Base-by-base conservation (phyloP, 169 alveolate genomes). In the Plasmodium reichenowi region DNA sequence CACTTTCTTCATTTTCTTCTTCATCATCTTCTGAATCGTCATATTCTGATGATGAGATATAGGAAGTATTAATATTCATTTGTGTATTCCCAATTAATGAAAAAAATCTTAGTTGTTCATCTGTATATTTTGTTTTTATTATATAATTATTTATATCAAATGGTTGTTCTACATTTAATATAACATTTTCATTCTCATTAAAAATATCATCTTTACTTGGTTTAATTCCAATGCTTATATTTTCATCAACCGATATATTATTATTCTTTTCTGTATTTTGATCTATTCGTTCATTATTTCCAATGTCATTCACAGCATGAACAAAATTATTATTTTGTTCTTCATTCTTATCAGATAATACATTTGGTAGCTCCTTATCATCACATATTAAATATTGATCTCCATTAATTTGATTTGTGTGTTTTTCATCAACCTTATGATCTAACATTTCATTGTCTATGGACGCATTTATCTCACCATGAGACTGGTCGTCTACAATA, bases 1-100 rank as follows among this genome's bases (percentile, higher is more conserved):
- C 89, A 78, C 76, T 78, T 52, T 78, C 89, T 38, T 78, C 89
- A 8, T 48, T 15, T 32, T 74, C 88, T 8, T 74, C 74, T 13
- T 76, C 89, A 76, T 50, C 67, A 12, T 76, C 89, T 32, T 76
- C 78, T 38, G 52, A 63, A 38, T 74, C 68, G 32, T 83, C 83
- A 60, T 83, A 67, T 60, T 50, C 63, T 32, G 72, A 83, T 6
- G 60, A 83, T n/a, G 26, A 63, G 0, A 59, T n/a, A 45, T 43
- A 43, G 56, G 56, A n/a, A 9, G 15, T 17, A 9, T 67, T 83
- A n/a, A 5, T 24, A 68, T 56, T 54, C 17, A 68, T 24, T 24
- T 83, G 71, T 10, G 50, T 20, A 24, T 83, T 72, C 1, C 83
- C 85, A 47, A 67, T 54, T 58, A 68, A 29, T 6, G 83, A 83